Base-by-base conservation (phyloP, 805 yeast genomes). In the Yarrowia sp. region DNA sequence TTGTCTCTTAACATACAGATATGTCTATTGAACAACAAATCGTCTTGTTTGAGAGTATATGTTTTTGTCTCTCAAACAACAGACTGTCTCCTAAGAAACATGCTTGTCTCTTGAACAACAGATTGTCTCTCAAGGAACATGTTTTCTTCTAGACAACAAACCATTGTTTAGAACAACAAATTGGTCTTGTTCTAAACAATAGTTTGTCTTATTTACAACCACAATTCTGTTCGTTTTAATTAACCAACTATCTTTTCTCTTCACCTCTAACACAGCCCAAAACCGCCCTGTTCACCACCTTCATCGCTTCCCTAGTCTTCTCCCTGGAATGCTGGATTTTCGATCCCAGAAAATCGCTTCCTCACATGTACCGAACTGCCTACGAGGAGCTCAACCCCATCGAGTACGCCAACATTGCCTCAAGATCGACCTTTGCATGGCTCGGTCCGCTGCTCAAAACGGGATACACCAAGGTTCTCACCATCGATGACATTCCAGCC, bases 391-490 rank as follows among this genome's bases (percentile, higher is more conserved):
- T 36, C 41, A 52, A 41, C 36, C 67, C 43, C 69, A 63, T 79
- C 63, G 84, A 81, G 49, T 72, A 74, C 48, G 83, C 88, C 45
- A 83, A 86, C 72, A 76, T 86, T 10, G 86, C 84, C 71, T 81
- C 86, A 41, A 80, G 80, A 63, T 75, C 87, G 68, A 81, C 88
- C 1, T 85, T 87, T 74, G 78, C 80, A 53, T 87, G 90, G 90
- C 82, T 87, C 84, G 83, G 86, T 5, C 84, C 84, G 0, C 79
- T 87, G 72, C 86, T 87, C 86, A 81, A 76, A 70, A 80, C 78
- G 70, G 89, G 88, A 46, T 84, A 81, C 73, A 71, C 72, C 22
- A 84, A 81, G 70, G 85, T 74, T 22, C 69, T 87, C 71, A 78
- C 74, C 76, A 72, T 76, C 71, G 70, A 71, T 22, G 69, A 64